A percentile compares a stretch with the other conserved stretches of the same genome.
phyloP scores from a whole-genome alignment of 1,284 basidiomycete species.

The Ceratobasidium papillatum region DNA sequence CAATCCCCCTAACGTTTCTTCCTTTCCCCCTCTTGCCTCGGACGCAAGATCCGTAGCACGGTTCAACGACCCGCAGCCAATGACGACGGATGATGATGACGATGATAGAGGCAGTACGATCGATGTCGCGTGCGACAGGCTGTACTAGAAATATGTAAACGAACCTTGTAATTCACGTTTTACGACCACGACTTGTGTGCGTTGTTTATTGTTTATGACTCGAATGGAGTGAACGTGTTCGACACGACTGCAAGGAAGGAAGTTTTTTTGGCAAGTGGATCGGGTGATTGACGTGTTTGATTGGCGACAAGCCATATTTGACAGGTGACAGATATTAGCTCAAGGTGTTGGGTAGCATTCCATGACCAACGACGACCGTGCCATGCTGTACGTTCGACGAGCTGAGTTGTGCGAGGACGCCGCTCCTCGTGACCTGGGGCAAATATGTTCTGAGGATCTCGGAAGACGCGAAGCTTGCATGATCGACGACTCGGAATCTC shows the following conservation, averaged over 20 bases:
- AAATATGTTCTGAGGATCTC: too few relatives aligned
- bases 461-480: not conserved
- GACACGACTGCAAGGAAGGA: not conserved
- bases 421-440: not conserved
- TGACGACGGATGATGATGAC: not conserved
- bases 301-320: not conserved
- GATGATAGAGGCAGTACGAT: not conserved
- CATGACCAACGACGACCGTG: not conserved
- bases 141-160: conserved; percentile 2
- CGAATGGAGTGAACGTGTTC: not conserved
- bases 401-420: not conserved
- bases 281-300: not conserved
- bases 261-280: not conserved
- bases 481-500: not conserved
- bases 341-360: not conserved
- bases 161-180: conserved; percentile 10
- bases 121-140: not conserved
- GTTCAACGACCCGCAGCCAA: not conserved
- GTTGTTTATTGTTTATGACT: not conserved
- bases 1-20: not conserved
- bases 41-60: not conserved
- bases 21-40: not conserved
- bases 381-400: not conserved
- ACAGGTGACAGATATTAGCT: not conserved
- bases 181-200: not conserved